phyloP scores from a whole-genome alignment of 495 filamentous ascomycete species.

The Peziza echinospora region DNA sequence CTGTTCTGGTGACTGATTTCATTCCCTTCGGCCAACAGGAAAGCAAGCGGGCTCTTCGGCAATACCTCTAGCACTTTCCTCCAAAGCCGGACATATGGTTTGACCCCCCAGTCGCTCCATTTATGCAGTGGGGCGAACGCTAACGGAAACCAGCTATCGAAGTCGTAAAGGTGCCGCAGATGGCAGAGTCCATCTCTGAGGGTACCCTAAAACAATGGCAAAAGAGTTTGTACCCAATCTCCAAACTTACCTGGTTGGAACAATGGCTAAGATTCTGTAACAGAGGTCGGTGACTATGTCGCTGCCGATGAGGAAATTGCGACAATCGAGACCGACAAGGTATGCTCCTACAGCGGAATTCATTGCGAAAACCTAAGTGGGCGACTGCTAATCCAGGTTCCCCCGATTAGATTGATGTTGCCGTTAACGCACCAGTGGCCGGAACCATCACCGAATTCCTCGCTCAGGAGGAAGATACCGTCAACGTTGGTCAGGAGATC shows the following conservation, averaged over 20 bases:
- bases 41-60: no score
- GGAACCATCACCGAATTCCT: slow-evolving; percentile 78
- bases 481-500: slow-evolving; percentile 81
- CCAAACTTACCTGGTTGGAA: slow-evolving; percentile 1
- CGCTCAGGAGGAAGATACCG: slow-evolving; percentile 86
- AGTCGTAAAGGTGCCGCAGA: slow-evolving; percentile 89
- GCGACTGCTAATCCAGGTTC: neutral
- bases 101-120: no score
- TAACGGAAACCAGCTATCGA: no score
- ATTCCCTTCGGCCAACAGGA: no score
- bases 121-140: no score
- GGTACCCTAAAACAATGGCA: slow-evolving; percentile 90
- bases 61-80: no score
- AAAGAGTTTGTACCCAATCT: slow-evolving; percentile 36
- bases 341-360: slow-evolving; percentile 19
- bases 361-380: neutral
- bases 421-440: slow-evolving; percentile 82
- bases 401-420: slow-evolving; percentile 57
- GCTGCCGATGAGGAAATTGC: slow-evolving; percentile 95
- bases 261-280: neutral
- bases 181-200: slow-evolving; percentile 98
- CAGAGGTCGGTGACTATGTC: slow-evolving; percentile 79
- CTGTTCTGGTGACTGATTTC: no score
- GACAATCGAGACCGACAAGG: slow-evolving; percentile 99
- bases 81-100: no score